phyloP scores from a whole-genome alignment of 169 alveolate species.

The Perkinsus chesapeaki region DNA sequence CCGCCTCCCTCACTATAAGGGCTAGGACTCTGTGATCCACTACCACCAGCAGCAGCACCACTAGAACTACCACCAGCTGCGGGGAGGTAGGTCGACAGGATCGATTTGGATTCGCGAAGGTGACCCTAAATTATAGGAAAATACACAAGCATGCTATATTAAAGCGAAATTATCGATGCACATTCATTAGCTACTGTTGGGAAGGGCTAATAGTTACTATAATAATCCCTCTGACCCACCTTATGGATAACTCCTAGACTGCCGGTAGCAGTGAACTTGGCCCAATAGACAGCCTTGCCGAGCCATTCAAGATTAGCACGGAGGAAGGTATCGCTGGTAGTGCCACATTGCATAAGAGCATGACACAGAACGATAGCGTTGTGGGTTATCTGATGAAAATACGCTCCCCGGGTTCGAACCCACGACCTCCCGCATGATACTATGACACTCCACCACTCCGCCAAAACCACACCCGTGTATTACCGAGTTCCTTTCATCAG shows the following conservation, averaged over 20 bases:
- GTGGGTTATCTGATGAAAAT: constrained; percentile 5
- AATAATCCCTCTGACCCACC: constrained; percentile 46
- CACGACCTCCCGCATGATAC: background rate
- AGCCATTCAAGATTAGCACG: constrained; percentile 90
- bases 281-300: constrained; percentile 88
- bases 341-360: constrained; percentile 71
- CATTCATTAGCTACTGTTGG: too few relatives aligned
- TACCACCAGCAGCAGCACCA: constrained; percentile 35
- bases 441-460: background rate
- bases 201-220: too few relatives aligned
- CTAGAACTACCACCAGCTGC: background rate
- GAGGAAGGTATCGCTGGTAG: constrained; percentile 87
- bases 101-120: constrained; percentile 4
- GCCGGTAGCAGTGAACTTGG: constrained; percentile 94
- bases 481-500: background rate
- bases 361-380: constrained; percentile 24
- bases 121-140: background rate
- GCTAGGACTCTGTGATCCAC: constrained; percentile 42
- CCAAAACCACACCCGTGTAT: background rate
- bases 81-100: constrained; percentile 34
- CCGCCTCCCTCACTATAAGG: constrained; percentile 95
- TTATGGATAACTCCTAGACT: constrained; percentile 93
- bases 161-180: too few relatives aligned
- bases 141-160: background rate
- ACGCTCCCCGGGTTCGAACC: background rate